A percentile compares a stretch with the other conserved stretches of the same genome.
phyloP scores from a whole-genome alignment of 2,329 filamentous ascomycete genomes.

The Calonectria ilicicola region DNA sequence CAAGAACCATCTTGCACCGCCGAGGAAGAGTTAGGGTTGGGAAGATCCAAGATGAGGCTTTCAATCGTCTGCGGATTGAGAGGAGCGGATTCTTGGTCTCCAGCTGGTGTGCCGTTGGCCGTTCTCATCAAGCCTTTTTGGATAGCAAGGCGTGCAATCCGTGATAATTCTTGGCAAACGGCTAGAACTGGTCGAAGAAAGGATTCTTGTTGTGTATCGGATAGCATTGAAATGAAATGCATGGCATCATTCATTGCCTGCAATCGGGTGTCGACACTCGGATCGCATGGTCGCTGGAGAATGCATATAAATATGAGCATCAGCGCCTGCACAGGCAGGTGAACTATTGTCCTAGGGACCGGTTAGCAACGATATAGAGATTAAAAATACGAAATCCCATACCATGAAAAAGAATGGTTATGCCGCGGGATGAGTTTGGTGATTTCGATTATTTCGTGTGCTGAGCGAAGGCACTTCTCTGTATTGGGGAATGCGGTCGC shows the following conservation, averaged over 20 bases:
- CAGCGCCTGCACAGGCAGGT: constrained; percentile 13
- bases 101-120: neutral
- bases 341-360: neutral
- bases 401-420: constrained; percentile 9
- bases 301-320: constrained; percentile 17
- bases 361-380: neutral
- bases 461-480: constrained; percentile 11
- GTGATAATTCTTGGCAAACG: constrained; percentile 4
- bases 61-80: neutral
- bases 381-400: neutral
- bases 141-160: neutral
- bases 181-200: constrained; percentile 4
- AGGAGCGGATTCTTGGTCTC: neutral
- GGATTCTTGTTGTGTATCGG: constrained; percentile 1
- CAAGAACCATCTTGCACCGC: no score
- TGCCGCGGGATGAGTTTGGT: neutral
- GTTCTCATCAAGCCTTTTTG: neutral
- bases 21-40: neutral
- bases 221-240: neutral
- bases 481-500: constrained; percentile 6
- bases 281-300: constrained; percentile 8
- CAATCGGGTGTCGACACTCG: neutral
- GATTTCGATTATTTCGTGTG: constrained; percentile 14
- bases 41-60: neutral
- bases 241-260: constrained; percentile 13